Percentiles rank a stretch among this genome's conserved stretches.
Conservation (phyloP, 345 rosid species). For the Barbarea vulgaris region DNA sequence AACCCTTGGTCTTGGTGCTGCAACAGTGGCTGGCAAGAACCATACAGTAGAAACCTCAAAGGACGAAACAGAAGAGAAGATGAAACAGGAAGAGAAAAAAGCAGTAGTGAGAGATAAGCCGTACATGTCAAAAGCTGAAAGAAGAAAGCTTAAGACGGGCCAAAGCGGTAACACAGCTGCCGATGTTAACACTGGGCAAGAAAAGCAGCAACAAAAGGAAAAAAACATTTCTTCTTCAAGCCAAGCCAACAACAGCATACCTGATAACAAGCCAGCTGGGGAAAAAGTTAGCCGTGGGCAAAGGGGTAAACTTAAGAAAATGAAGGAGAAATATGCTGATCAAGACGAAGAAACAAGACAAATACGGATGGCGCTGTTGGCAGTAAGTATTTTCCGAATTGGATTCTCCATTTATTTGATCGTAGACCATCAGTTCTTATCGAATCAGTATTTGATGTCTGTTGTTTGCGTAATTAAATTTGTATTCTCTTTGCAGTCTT, state of each 20-base stretch:
- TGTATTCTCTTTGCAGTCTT: constrained; percentile 59
- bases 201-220: constrained; percentile 46
- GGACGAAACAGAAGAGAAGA: constrained; percentile 51
- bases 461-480: background rate
- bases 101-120: constrained; percentile 61
- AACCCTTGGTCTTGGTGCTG: constrained; percentile 90
- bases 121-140: constrained; percentile 81
- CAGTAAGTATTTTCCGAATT: constrained; percentile 58
- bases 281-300: constrained; percentile 88
- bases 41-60: constrained; percentile 46
- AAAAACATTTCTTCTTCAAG: constrained; percentile 38
- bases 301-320: constrained; percentile 88
- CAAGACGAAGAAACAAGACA: constrained; percentile 96
- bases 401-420: background rate
- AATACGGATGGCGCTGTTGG: constrained; percentile 84
- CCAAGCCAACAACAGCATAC: constrained; percentile 47
- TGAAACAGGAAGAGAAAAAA: constrained; percentile 51
- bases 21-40: constrained; percentile 48
- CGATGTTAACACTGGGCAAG: constrained; percentile 43
- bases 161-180: constrained; percentile 42
- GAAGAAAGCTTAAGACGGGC: constrained; percentile 87
- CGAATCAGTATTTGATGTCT: background rate
- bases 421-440: background rate
- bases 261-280: constrained; percentile 53
- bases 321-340: constrained; percentile 95